phyloP scores from a whole-genome alignment of 31 red algal genomes.

The Endocladia muricata region DNA sequence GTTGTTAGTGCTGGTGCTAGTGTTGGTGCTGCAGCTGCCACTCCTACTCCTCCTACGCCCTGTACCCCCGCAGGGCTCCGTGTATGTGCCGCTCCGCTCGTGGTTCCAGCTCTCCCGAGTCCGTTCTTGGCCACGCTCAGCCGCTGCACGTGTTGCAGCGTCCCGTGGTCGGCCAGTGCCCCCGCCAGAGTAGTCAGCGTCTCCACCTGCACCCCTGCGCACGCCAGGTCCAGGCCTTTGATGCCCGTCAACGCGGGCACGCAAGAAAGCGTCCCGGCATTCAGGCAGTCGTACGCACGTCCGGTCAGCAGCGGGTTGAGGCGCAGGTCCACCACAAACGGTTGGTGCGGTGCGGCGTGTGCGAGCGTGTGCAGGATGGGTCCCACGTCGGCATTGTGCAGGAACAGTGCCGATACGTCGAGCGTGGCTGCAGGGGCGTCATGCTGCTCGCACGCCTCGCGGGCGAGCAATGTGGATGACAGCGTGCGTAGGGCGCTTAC shows the following conservation, averaged over 20 bases:
- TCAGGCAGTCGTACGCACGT: slow-evolving; percentile 34
- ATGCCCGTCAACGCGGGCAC: slow-evolving; percentile 22
- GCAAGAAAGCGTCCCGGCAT: slow-evolving; percentile 10
- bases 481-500: slow-evolving; percentile 7
- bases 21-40: too few species aligned
- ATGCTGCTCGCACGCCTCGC: slow-evolving; percentile 26
- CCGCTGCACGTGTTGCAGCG: slow-evolving; percentile 7
- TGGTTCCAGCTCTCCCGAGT: slow-evolving; percentile 16
- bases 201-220: slow-evolving; percentile 24
- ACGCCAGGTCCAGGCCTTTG: slow-evolving; percentile 33
- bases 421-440: not conserved
- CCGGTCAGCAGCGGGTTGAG: slow-evolving; percentile 45
- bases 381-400: slow-evolving; percentile 35
- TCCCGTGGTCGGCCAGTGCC: slow-evolving; percentile 20
- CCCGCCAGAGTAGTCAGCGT: slow-evolving; percentile 26
- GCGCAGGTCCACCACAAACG: slow-evolving; percentile 25
- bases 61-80: too few species aligned
- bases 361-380: slow-evolving; percentile 43
- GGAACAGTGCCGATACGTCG: slow-evolving; percentile 27
- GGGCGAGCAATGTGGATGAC: slow-evolving; percentile 28
- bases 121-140: slow-evolving; percentile 48
- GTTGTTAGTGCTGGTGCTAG: too few species aligned
- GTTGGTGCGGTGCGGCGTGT: not conserved
- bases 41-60: too few species aligned
- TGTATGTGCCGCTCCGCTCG: too few species aligned